phyloP scores from a whole-genome alignment of 257 asterid genomes.

The Solanum phureja region DNA sequence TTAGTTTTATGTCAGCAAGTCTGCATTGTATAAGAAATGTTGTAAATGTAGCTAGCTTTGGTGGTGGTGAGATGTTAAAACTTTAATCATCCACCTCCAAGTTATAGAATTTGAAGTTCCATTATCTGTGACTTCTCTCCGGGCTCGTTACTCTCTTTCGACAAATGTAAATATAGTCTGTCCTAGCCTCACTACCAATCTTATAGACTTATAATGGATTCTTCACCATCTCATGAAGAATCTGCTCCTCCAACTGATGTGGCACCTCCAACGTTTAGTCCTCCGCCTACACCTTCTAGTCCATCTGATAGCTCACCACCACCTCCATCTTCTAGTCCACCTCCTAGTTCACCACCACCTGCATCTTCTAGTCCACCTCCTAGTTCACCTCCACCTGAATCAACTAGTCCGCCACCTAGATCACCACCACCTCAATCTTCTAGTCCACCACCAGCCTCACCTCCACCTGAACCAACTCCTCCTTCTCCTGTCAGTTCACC shows the following conservation, averaged over 20 bases:
- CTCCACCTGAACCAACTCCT: constrained; percentile 17
- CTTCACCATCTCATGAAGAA: constrained; percentile 4
- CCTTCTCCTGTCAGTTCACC: constrained; percentile 1
- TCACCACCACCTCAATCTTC: constrained; percentile 11
- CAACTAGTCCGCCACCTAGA: neutral
- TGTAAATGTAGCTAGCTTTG: neutral
- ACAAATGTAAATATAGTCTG: constrained; percentile 2
- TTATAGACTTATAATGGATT: constrained; percentile 10
- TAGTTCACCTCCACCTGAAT: neutral
- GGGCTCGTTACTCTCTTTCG: neutral
- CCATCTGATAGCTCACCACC: constrained; percentile 5
- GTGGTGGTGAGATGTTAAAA: constrained; percentile 21
- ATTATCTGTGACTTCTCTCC: neutral
- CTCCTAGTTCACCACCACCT: constrained; percentile 9
- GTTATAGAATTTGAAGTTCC: constrained; percentile 5
- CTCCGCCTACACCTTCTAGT: constrained; percentile 1
- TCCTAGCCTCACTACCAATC: neutral
- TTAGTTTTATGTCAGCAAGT: neutral
- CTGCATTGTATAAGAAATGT: neutral
- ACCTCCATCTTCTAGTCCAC: neutral
- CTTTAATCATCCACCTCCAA: constrained; percentile 15
- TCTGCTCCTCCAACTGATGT: neutral
- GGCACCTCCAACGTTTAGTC: constrained; percentile 8
- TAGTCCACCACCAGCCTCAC: constrained; percentile 18
- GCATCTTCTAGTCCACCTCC: constrained; percentile 3